These are phyloP conservation scores for Hondaea fermentalgiana DNA, from an alignment of 108 stramenopile genomes.

Conservation along the genomic window DNA sequence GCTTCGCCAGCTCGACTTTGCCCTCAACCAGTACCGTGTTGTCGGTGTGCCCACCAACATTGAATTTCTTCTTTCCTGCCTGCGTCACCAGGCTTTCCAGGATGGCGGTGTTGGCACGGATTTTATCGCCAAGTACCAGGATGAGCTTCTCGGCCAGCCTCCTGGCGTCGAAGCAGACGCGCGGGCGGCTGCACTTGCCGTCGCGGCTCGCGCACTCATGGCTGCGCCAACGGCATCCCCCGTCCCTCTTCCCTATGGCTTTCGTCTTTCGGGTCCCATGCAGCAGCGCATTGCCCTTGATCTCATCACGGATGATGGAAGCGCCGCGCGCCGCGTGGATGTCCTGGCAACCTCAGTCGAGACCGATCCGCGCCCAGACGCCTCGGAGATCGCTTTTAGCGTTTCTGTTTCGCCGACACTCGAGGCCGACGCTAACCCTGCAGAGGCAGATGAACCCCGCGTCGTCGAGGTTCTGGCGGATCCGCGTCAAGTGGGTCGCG, in stretches of 20 bases:
- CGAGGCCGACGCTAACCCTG: not conserved
- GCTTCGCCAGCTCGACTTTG: constrained; percentile 47
- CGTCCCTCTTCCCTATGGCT: not conserved
- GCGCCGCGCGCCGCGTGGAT: not conserved
- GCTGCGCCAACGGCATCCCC: not conserved
- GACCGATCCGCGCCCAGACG: not conserved
- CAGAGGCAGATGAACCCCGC: not conserved
- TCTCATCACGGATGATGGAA: not conserved
- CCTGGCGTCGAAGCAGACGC: constrained; percentile 13
- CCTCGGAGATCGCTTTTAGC: not conserved
- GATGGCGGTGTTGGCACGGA: constrained; percentile 66
- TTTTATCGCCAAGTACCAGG: constrained; percentile 58
- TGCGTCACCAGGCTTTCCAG: constrained; percentile 58
- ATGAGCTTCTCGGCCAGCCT: constrained; percentile 29
- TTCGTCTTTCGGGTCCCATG: not conserved
- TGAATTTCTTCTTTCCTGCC: constrained; percentile 65
- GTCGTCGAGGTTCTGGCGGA: not conserved
- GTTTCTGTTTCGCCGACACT: not conserved
- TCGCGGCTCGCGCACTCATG: not conserved
- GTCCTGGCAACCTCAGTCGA: not conserved
- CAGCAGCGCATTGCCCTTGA: not conserved
- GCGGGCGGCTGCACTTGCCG: not conserved
- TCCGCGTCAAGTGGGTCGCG: not conserved
- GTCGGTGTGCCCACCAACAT: constrained; percentile 77
- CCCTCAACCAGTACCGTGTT: constrained; percentile 60